Evolutionary conservation across 176 grass and related monocot genomes (phyloP).

Genomic region (Oryza glaberrima): DNA sequence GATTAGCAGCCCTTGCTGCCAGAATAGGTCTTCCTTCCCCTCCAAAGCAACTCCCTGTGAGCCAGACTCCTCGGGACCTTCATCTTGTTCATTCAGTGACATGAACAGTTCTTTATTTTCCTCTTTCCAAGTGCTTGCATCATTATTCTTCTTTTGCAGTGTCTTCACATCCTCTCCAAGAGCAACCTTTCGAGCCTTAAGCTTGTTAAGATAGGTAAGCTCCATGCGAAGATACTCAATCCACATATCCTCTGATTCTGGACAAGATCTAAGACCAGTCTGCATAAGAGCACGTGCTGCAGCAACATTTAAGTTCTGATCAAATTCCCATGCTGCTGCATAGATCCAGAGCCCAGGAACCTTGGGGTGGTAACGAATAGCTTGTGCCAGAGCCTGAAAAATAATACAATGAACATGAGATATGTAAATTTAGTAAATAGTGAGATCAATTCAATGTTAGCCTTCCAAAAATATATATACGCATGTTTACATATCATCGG

Average conservation of each 20-base stretch:
- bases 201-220: conserved; percentile 95
- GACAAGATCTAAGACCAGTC: conserved; percentile 81
- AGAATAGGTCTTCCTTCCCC: conserved; percentile 74
- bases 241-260: conserved; percentile 91
- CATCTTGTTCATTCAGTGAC: conserved; percentile 60
- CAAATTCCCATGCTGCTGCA: conserved; percentile 96
- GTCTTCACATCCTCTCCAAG: conserved; percentile 79
- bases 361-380: conserved; percentile 84
- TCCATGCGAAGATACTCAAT: conserved; percentile 96
- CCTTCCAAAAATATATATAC: conserved; percentile 6
- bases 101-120: conserved; percentile 90
- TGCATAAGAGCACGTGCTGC: conserved; percentile 95
- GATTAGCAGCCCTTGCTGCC: conserved; percentile 85
- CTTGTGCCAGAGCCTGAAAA: conserved; percentile 72
- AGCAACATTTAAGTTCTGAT: conserved; percentile 88
- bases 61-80: conserved; percentile 35
- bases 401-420: conserved; percentile 22
- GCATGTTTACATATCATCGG: not conserved
- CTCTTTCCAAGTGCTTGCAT: conserved; percentile 67
- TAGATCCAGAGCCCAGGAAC: conserved; percentile 98
- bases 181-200: conserved; percentile 80
- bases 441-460: not conserved
- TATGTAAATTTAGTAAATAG: not conserved
- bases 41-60: conserved; percentile 36
- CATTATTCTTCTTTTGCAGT: conserved; percentile 46